Conservation (phyloP, 176 grass and related monocot species). For the Ampelocalamus luodianensis region DNA sequence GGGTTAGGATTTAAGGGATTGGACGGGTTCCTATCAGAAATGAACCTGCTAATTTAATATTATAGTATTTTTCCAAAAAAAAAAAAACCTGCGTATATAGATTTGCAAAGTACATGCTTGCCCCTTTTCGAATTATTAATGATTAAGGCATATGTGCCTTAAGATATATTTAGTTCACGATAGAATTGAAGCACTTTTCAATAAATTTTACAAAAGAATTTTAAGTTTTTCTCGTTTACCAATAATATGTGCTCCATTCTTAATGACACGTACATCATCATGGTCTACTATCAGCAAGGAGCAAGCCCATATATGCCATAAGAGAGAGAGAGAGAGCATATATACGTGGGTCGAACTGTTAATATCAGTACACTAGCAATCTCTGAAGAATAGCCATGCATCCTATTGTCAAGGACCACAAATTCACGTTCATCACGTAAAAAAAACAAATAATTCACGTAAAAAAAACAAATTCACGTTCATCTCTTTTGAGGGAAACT, state of each 20-base stretch:
- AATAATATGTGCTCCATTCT: neutral
- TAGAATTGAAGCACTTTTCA: neutral
- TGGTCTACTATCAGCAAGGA: neutral
- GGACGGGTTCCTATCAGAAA: neutral
- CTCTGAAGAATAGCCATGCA: neutral
- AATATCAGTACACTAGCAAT: neutral
- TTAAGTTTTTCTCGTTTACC: neutral
- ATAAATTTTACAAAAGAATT: neutral
- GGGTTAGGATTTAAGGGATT: neutral
- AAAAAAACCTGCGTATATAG: neutral
- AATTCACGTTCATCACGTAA: too few relatives aligned
- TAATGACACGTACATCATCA: neutral
- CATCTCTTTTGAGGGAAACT: neutral
- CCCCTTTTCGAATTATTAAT: neutral
- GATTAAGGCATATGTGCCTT: neutral
- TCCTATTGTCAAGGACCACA: neutral
- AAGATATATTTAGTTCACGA: neutral
- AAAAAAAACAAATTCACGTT: neutral
- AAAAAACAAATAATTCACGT: too few relatives aligned
- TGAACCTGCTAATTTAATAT: neutral
- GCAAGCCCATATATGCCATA: neutral
- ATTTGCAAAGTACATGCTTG: constrained; percentile 3
- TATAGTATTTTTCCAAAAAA: neutral
- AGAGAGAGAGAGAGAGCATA: neutral
- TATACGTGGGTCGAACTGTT: neutral